Conservation (phyloP, 2,329 filamentous ascomycete genomes). For the Penicillium palitans region DNA sequence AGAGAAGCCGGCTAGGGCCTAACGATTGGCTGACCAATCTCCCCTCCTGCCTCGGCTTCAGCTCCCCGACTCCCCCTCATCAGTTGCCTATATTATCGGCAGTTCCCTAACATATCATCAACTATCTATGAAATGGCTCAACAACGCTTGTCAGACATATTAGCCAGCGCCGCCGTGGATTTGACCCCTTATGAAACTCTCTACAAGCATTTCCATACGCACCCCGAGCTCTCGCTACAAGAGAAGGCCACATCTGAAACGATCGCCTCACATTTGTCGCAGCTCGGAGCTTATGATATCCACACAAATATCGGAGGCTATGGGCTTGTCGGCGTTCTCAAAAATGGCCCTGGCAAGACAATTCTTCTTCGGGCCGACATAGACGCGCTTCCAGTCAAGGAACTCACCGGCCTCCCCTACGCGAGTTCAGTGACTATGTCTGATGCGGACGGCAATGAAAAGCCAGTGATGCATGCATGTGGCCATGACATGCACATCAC, state of each 20-base stretch:
- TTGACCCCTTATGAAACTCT: slow-evolving; percentile 52
- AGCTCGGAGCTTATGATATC: slow-evolving; percentile 38
- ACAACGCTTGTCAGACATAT: slow-evolving; percentile 21
- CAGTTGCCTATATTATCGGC: background rate
- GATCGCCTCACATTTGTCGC: slow-evolving; percentile 46
- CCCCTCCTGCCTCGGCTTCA: background rate
- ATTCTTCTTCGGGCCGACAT: slow-evolving; percentile 53
- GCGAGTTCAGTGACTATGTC: slow-evolving; percentile 48
- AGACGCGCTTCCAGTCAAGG: slow-evolving; percentile 52
- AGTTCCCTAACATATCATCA: background rate
- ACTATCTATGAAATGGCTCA: slow-evolving; percentile 26
- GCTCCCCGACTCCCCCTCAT: background rate
- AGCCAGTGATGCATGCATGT: slow-evolving; percentile 62
- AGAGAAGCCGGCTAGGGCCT: too few relatives aligned
- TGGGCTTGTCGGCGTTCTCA: slow-evolving; percentile 46
- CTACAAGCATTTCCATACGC: slow-evolving; percentile 60
- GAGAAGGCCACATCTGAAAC: slow-evolving; percentile 55
- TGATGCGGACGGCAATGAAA: slow-evolving; percentile 52
- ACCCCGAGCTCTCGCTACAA: slow-evolving; percentile 61
- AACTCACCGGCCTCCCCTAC: slow-evolving; percentile 51
- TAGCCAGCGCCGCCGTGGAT: slow-evolving; percentile 27
- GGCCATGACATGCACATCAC: slow-evolving; percentile 64
- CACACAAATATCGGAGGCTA: slow-evolving; percentile 49
- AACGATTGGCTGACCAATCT: background rate
- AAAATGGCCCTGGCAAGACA: slow-evolving; percentile 46